Evolutionary conservation across 257 asterid species (phyloP).

Genomic region (Nicotiana tomentosiformis): DNA sequence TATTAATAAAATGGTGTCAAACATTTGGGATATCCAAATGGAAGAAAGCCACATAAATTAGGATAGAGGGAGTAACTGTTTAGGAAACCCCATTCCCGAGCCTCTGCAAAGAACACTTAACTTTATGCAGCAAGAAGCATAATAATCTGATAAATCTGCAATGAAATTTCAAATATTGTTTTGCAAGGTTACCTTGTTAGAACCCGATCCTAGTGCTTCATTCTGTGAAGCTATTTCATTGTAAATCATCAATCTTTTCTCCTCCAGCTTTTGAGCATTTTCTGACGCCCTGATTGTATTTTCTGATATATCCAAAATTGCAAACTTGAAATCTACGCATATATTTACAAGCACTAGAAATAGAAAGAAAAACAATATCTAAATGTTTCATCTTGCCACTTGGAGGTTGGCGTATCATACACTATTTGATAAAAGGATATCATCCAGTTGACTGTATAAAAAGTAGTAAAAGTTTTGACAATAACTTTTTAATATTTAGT

Average conservation of each 20-base stretch:
- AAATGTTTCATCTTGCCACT: neutral
- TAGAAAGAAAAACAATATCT: neutral
- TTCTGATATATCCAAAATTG: slow-evolving; percentile 27
- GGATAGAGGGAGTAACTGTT: neutral
- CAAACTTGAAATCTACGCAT: slow-evolving; percentile 4
- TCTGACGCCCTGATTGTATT: slow-evolving; percentile 50
- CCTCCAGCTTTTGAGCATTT: slow-evolving; percentile 72
- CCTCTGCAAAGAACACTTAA: neutral
- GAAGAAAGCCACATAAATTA: neutral
- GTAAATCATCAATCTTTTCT: slow-evolving; percentile 39
- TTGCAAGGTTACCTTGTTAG: slow-evolving; percentile 41
- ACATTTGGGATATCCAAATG: neutral
- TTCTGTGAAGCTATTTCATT: slow-evolving; percentile 40
- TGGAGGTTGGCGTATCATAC: neutral
- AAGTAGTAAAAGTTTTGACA: neutral
- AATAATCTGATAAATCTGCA: neutral
- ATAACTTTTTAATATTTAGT: neutral
- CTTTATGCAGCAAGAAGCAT: neutral
- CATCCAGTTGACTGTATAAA: neutral
- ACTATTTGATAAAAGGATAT: neutral
- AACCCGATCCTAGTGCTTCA: slow-evolving; percentile 34
- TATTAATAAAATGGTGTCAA: neutral
- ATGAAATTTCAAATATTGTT: neutral
- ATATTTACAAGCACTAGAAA: neutral
- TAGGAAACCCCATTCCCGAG: neutral